Evolutionary conservation across 2,329 filamentous ascomycete species (phyloP).

Genomic region (Cladophialophora immunda): DNA sequence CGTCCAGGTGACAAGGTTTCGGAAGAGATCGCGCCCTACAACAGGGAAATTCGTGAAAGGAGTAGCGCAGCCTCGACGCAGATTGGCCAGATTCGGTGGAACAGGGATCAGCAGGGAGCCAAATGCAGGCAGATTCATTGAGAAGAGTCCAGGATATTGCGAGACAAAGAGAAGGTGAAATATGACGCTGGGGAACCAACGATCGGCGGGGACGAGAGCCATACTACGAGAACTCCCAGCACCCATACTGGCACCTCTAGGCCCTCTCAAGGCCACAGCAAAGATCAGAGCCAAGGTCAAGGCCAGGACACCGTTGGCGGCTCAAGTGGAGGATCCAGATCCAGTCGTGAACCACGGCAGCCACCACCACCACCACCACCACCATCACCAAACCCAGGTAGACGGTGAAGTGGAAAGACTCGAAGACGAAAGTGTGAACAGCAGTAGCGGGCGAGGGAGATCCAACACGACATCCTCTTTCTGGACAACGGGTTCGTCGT

Average conservation of each 20-base stretch:
- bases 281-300: slow-evolving; percentile 29
- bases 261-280: slow-evolving; percentile 22
- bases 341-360: not conserved
- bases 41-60: not conserved
- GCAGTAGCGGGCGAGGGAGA: slow-evolving; percentile 10
- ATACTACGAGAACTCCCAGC: slow-evolving; percentile 31
- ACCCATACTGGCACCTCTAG: slow-evolving; percentile 17
- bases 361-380: too few relatives aligned
- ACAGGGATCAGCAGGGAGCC: not conserved
- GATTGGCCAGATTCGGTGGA: slow-evolving; percentile 6
- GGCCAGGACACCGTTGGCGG: slow-evolving; percentile 12
- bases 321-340: slow-evolving; percentile 22
- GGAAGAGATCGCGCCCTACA: slow-evolving; percentile 13
- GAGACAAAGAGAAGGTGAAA: slow-evolving; percentile 11
- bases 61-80: not conserved
- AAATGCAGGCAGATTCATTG: slow-evolving; percentile 11
- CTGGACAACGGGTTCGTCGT: slow-evolving; percentile 16
- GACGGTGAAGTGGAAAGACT: slow-evolving; percentile 1
- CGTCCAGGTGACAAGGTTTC: slow-evolving; percentile 19
- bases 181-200: slow-evolving; percentile 32
- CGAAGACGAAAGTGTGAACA: slow-evolving; percentile 2
- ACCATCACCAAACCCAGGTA: too few relatives aligned
- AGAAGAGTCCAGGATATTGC: not conserved
- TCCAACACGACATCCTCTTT: slow-evolving; percentile 14
- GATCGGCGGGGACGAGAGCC: slow-evolving; percentile 24